Evolutionary conservation across 2,329 filamentous ascomycete genomes (phyloP).

Genomic region (Penicillium brasilianum): DNA sequence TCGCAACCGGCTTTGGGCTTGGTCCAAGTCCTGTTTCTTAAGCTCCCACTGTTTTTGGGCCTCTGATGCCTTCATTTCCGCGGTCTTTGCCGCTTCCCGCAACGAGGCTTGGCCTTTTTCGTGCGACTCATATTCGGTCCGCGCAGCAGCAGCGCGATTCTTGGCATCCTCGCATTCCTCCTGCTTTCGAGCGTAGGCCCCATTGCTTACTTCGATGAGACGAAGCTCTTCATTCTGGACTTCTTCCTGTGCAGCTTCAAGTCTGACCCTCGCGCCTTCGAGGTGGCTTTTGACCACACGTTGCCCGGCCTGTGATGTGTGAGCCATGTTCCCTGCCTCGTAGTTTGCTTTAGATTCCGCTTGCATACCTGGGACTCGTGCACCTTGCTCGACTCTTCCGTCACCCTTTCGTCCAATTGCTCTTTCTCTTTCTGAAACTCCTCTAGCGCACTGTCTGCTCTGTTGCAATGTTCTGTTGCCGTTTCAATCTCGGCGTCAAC

Average conservation of each 20-base stretch:
- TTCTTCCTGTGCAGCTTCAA: conserved; percentile 49
- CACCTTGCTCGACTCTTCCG: conserved; percentile 47
- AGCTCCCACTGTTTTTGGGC: conserved; percentile 33
- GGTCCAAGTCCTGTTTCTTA: conserved; percentile 62
- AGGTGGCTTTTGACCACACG: conserved; percentile 67
- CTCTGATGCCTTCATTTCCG: conserved; percentile 38
- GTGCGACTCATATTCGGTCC: conserved; percentile 49
- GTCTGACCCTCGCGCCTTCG: conserved; percentile 55
- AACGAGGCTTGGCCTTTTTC: conserved; percentile 41
- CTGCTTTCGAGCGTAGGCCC: conserved; percentile 67
- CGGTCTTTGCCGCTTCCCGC: conserved; percentile 41
- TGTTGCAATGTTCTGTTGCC: conserved; percentile 50
- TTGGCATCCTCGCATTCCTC: conserved; percentile 65
- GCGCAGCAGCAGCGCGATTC: conserved; percentile 53
- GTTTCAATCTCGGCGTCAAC: conserved; percentile 45
- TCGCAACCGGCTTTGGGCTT: conserved; percentile 57
- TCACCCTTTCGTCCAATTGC: conserved; percentile 60
- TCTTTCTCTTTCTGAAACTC: conserved; percentile 55
- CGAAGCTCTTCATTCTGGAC: conserved; percentile 58
- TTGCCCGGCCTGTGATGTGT: conserved; percentile 64
- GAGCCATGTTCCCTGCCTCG: conserved; percentile 17
- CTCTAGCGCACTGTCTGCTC: conserved; percentile 51
- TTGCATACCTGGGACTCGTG: conserved; percentile 55
- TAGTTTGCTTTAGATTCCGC: no score
- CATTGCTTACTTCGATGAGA: conserved; percentile 71